Base-by-base conservation (phyloP, 208 protist species). In the Trypanosoma lewisi region DNA sequence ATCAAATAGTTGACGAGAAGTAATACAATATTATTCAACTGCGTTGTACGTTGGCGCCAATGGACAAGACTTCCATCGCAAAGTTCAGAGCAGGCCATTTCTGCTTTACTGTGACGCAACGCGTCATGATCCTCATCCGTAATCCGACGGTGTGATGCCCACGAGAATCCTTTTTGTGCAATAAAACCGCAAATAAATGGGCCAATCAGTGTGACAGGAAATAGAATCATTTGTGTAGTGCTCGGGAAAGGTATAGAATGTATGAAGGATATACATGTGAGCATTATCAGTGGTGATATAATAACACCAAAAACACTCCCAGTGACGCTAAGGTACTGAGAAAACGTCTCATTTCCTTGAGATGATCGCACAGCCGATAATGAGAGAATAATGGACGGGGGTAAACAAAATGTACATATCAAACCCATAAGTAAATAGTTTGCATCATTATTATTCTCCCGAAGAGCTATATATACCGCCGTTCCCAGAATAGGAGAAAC, bases 1-100 rank as follows among this genome's bases (percentile, higher is more conserved):
- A 74, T 67, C 33, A 67, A 58, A 45, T 74, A 74, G 28, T 60
- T 74, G 21, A 74, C 34, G 21, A 74, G 16, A 21, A 74, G 61
- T 61, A 74, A 42, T 17, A 67, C 45, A 53, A 66, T 3, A 17
- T 31, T 55, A 53, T 61, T 74, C 16, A 74, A 16, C 16, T 74
- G 61, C 54, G 42, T 31, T 6, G 51, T 42, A 33, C 68, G 49
- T 34, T 54, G 59, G 8, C 68, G 57, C 68, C 68, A 74, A 41
- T 67, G 45, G 19, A 52, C 12, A 23, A 67, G 48, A 57, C 59
- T 62, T 4, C 59, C 53, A 44, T 67, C 61, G 52, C 60, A 68
- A 4, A 74, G 21, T 25, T 74, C 68, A 55, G 59, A 57, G 30
- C 60, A 51, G 17, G 52, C 54, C 8, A 64, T 27, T 39, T 64